Evolutionary conservation across 257 asterid species (phyloP).

Genomic region (Solanum neorickii): DNA sequence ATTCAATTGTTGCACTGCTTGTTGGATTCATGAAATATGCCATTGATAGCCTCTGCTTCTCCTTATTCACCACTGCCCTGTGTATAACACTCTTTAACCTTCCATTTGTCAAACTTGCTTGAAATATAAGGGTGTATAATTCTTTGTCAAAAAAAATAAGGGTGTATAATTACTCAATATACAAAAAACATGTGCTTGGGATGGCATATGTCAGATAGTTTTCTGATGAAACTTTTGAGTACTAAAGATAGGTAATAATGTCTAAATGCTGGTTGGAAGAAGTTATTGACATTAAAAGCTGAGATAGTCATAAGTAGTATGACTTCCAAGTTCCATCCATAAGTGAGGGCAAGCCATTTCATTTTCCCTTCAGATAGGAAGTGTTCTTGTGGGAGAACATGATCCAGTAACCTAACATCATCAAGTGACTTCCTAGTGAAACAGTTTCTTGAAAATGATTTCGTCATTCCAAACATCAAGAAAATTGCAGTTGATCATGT

Average conservation of each 20-base stretch:
- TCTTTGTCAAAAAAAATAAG: not conserved
- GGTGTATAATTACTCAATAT: not conserved
- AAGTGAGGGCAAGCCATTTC: not conserved
- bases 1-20: slow-evolving; percentile 1
- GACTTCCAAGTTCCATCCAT: not conserved
- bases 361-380: not conserved
- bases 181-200: not conserved
- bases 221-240: not conserved
- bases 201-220: not conserved
- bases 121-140: not conserved
- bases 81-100: slow-evolving; percentile 17
- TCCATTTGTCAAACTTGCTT: slow-evolving; percentile 19
- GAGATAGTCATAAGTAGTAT: not conserved
- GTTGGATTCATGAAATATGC: slow-evolving; percentile 18
- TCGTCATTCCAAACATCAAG: not conserved
- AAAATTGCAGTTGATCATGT: not conserved
- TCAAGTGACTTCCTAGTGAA: not conserved
- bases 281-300: not conserved
- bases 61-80: slow-evolving; percentile 15
- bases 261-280: not conserved
- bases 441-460: not conserved
- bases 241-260: not conserved
- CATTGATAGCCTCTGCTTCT: slow-evolving; percentile 7
- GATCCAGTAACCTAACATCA: not conserved
- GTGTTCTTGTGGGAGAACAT: not conserved